Percentiles rank a stretch among this genome's conserved stretches.
These are phyloP conservation scores for Curvularia lunata DNA, from an alignment of 2,329 filamentous ascomycete genomes.

Conservation along the genomic window DNA sequence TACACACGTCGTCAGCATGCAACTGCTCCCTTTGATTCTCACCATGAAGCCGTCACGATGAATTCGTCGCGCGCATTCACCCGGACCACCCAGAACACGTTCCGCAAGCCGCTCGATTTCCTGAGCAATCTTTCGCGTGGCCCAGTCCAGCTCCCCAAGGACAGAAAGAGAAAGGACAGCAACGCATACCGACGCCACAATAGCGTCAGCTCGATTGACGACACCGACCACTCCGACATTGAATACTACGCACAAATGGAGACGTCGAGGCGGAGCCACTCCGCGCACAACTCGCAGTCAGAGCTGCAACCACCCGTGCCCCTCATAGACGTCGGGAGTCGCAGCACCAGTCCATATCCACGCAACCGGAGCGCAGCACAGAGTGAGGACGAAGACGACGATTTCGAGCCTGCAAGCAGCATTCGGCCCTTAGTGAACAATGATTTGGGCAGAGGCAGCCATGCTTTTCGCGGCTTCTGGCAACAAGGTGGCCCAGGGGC, in stretches of 20 bases:
- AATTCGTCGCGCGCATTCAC: conserved; percentile 45
- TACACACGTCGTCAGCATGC: conserved; percentile 21
- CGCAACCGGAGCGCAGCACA: conserved; percentile 51
- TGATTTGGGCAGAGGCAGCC: conserved; percentile 37
- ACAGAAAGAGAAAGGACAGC: conserved; percentile 26
- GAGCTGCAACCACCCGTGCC: conserved; percentile 51
- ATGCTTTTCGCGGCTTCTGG: conserved; percentile 32
- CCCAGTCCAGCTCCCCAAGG: conserved; percentile 22
- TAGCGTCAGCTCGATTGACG: conserved; percentile 47
- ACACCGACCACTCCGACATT: conserved; percentile 45
- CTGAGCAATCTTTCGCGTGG: conserved; percentile 41
- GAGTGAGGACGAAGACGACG: conserved; percentile 58
- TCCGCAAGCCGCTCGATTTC: conserved; percentile 46
- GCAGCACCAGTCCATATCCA: conserved; percentile 55
- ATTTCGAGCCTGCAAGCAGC: conserved; percentile 45
- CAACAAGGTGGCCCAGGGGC: conserved; percentile 55
- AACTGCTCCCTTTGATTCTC: conserved; percentile 28
- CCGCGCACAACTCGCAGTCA: conserved; percentile 41
- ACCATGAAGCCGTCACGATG: conserved; percentile 38
- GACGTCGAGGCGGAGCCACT: conserved; percentile 31
- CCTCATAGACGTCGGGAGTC: conserved; percentile 52
- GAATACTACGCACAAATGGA: conserved; percentile 45
- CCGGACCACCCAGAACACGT: conserved; percentile 38
- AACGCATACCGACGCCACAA: conserved; percentile 39
- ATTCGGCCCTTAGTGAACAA: conserved; percentile 49